Evolutionary conservation across 139 green algal species (phyloP).

Genomic region (Picochlorum sp.): DNA sequence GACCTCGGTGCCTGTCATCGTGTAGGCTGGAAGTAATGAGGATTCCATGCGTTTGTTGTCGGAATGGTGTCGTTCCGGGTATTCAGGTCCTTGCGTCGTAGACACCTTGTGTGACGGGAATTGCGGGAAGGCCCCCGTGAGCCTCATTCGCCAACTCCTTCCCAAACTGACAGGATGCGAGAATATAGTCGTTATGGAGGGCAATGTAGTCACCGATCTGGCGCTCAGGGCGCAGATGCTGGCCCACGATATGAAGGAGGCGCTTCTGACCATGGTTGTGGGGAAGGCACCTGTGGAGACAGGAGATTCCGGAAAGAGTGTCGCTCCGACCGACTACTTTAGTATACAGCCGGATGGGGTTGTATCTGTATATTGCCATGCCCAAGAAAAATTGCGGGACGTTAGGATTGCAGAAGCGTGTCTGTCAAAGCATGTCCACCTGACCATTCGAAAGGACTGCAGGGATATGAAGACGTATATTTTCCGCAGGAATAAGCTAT

Average conservation of each 20-base stretch:
- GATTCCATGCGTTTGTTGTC: neutral
- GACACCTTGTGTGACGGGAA: neutral
- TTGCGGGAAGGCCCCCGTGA: neutral
- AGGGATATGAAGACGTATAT: constrained; percentile 52
- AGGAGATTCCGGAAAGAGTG: constrained; percentile 71
- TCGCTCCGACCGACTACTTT: constrained; percentile 72
- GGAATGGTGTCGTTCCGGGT: neutral
- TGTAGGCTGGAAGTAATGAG: neutral
- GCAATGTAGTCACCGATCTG: constrained; percentile 58
- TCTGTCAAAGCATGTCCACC: constrained; percentile 10
- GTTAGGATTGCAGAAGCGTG: constrained; percentile 36
- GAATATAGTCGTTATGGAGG: constrained; percentile 53
- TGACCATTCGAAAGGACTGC: constrained; percentile 40
- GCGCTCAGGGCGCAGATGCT: constrained; percentile 32
- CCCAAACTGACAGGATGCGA: neutral
- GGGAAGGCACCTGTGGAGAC: constrained; percentile 36
- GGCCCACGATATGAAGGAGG: constrained; percentile 33
- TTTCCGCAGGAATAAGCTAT: constrained; percentile 38
- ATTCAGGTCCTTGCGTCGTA: neutral
- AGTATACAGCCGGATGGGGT: constrained; percentile 24
- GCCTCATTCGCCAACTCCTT: neutral
- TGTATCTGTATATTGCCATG: constrained; percentile 60
- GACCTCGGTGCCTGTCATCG: neutral
- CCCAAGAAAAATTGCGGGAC: constrained; percentile 43
- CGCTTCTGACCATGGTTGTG: constrained; percentile 52